Conservation (phyloP, 345 rosid species). For the Bruguiera gymnorhiza region DNA sequence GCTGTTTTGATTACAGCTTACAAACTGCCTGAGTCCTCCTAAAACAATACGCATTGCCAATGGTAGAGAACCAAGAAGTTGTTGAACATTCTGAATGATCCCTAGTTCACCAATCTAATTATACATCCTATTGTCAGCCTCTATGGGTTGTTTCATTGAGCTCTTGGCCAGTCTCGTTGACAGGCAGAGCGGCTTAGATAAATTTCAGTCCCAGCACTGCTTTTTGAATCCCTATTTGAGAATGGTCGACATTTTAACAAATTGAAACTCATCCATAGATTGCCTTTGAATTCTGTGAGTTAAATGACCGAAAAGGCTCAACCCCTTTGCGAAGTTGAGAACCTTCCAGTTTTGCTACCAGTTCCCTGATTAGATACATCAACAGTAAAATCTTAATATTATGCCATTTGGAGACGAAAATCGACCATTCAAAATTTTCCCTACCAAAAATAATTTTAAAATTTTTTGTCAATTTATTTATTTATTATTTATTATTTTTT, state of each 20-base stretch:
- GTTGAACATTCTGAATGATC: slow-evolving; percentile 37
- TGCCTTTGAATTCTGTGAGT: slow-evolving; percentile 55
- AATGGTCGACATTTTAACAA: slow-evolving; percentile 48
- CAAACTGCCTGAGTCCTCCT: neutral
- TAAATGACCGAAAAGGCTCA: slow-evolving; percentile 4
- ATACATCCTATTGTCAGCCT: slow-evolving; percentile 13
- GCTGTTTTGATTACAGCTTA: slow-evolving; percentile 8
- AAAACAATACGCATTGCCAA: slow-evolving; percentile 13
- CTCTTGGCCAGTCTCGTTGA: slow-evolving; percentile 24
- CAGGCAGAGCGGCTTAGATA: slow-evolving; percentile 21
- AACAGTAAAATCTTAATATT: too few relatives aligned
- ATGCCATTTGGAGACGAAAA: too few relatives aligned
- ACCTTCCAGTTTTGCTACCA: too few relatives aligned
- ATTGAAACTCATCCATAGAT: slow-evolving; percentile 91
- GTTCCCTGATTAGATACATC: too few relatives aligned
- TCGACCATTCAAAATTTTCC: too few relatives aligned
- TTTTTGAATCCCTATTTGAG: slow-evolving; percentile 21
- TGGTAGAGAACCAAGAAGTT: slow-evolving; percentile 49
- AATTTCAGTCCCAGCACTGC: slow-evolving; percentile 22
- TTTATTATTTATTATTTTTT: too few relatives aligned
- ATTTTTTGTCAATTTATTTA: too few relatives aligned
- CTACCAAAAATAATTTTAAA: too few relatives aligned
- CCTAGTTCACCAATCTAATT: slow-evolving; percentile 20
- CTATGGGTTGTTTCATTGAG: slow-evolving; percentile 9
- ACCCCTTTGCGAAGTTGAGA: too few relatives aligned